Evolutionary conservation across 495 filamentous ascomycete genomes (phyloP).

Genomic region (Penicillium samsonianum): DNA sequence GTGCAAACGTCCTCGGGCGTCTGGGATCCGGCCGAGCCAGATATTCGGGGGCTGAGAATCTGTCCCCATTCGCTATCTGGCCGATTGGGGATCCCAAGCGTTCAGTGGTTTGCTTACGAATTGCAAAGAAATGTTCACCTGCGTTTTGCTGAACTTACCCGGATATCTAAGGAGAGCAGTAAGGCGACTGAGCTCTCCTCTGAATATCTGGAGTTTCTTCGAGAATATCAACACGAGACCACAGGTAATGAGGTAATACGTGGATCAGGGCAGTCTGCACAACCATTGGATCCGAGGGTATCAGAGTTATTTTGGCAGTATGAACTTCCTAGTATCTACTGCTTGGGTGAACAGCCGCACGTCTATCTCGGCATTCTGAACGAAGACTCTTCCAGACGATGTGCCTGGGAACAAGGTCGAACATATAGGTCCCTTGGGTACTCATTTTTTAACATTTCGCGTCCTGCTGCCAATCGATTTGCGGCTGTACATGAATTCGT

Average conservation of each 20-base stretch:
- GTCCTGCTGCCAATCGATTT: constrained; percentile 20
- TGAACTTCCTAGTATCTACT: constrained; percentile 20
- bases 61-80: constrained; percentile 36
- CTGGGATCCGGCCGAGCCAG: constrained; percentile 15
- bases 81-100: constrained; percentile 37
- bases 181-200: constrained; percentile 11
- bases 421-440: constrained; percentile 59
- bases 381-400: constrained; percentile 59
- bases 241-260: background rate
- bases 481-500: constrained; percentile 48
- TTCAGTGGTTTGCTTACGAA: constrained; percentile 41
- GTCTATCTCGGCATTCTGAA: constrained; percentile 61
- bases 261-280: background rate
- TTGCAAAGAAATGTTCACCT: constrained; percentile 27
- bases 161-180: constrained; percentile 24
- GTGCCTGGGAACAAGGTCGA: constrained; percentile 64
- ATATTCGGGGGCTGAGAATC: constrained; percentile 42
- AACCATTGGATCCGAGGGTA: constrained; percentile 36
- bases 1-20: constrained; percentile 28
- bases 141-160: constrained; percentile 36
- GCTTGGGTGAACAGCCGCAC: constrained; percentile 22
- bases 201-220: constrained; percentile 44
- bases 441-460: constrained; percentile 49
- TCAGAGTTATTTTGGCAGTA: constrained; percentile 42
- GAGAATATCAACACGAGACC: constrained; percentile 40